Conservation (phyloP, 2,329 filamentous ascomycete species). For the Exserohilum turcica region DNA sequence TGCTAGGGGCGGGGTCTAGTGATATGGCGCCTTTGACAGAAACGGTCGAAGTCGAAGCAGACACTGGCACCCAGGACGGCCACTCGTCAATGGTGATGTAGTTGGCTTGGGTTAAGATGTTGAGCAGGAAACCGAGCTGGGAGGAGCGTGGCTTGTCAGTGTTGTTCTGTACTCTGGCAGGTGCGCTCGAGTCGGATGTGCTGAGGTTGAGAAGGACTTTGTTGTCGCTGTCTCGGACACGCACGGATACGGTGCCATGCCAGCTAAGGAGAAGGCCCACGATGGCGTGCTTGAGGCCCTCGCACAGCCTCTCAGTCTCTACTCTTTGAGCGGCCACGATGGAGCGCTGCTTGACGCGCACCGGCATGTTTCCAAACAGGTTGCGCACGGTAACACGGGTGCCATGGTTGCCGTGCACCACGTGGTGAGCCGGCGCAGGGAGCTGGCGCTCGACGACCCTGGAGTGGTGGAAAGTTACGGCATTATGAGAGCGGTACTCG, state of each 20-base stretch:
- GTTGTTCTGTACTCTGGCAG: neutral
- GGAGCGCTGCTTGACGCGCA: conserved; percentile 80
- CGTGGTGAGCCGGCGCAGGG: conserved; percentile 65
- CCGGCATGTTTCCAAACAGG: conserved; percentile 88
- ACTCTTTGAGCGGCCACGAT: conserved; percentile 56
- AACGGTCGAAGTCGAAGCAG: conserved; percentile 66
- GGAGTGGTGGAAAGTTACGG: conserved; percentile 72
- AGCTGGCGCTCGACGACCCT: conserved; percentile 66
- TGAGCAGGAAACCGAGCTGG: conserved; percentile 30
- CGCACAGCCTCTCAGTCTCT: conserved; percentile 68
- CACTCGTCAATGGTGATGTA: conserved; percentile 61
- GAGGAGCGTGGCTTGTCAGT: conserved; percentile 19
- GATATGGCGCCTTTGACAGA: conserved; percentile 74
- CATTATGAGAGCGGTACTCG: conserved; percentile 64
- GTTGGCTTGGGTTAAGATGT: conserved; percentile 68
- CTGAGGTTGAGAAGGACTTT: conserved; percentile 45
- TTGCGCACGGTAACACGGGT: conserved; percentile 78
- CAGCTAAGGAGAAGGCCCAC: conserved; percentile 74
- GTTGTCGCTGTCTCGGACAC: conserved; percentile 60
- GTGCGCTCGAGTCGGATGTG: conserved; percentile 10
- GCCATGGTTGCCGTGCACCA: conserved; percentile 65
- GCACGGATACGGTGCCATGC: conserved; percentile 61
- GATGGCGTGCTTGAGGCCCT: conserved; percentile 63
- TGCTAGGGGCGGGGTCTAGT: conserved; percentile 70
- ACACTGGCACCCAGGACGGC: conserved; percentile 71